Percentiles rank a stretch among this genome's conserved stretches.
Evolutionary conservation across 306 rosid genomes (phyloP).

Genomic region (Luffa aegyptiaca): DNA sequence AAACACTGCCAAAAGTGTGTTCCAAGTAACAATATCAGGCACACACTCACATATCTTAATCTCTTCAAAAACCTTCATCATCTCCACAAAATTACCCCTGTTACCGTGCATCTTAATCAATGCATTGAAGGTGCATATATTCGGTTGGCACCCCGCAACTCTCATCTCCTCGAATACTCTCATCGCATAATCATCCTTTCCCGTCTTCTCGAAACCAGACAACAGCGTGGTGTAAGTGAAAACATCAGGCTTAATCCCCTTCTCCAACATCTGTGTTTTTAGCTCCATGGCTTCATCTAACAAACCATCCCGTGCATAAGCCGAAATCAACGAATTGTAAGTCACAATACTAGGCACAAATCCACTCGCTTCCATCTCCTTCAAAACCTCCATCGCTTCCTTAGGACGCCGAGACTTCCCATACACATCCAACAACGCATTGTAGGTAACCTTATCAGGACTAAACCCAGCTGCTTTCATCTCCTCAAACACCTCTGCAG

Average conservation of each 20-base stretch:
- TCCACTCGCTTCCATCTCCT: slow-evolving; percentile 68
- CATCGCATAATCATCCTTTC: slow-evolving; percentile 69
- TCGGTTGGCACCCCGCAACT: slow-evolving; percentile 59
- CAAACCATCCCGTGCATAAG: slow-evolving; percentile 67
- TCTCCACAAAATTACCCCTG: slow-evolving; percentile 68
- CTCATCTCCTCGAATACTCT: slow-evolving; percentile 59
- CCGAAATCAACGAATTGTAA: slow-evolving; percentile 76
- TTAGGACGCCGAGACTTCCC: slow-evolving; percentile 75
- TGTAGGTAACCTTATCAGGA: slow-evolving; percentile 75
- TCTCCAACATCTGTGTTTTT: slow-evolving; percentile 59
- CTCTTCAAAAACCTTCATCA: slow-evolving; percentile 85
- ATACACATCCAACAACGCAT: slow-evolving; percentile 77
- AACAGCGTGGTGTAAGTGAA: slow-evolving; percentile 83
- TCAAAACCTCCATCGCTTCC: slow-evolving; percentile 72
- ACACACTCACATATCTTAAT: slow-evolving; percentile 42
- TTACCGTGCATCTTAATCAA: slow-evolving; percentile 90
- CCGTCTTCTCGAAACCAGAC: slow-evolving; percentile 70
- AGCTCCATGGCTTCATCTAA: slow-evolving; percentile 57
- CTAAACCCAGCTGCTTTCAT: slow-evolving; percentile 46
- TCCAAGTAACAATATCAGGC: slow-evolving; percentile 94
- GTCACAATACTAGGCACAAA: slow-evolving; percentile 50
- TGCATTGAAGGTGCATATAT: slow-evolving; percentile 80
- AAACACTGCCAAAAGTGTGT: slow-evolving; percentile 82
- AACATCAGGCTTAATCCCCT: slow-evolving; percentile 75
- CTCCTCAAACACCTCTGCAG: slow-evolving; percentile 44